Percentiles rank a stretch among this genome's conserved stretches.
Evolutionary conservation across 2,329 filamentous ascomycete species (phyloP).

Genomic region (Daldinia sp.): DNA sequence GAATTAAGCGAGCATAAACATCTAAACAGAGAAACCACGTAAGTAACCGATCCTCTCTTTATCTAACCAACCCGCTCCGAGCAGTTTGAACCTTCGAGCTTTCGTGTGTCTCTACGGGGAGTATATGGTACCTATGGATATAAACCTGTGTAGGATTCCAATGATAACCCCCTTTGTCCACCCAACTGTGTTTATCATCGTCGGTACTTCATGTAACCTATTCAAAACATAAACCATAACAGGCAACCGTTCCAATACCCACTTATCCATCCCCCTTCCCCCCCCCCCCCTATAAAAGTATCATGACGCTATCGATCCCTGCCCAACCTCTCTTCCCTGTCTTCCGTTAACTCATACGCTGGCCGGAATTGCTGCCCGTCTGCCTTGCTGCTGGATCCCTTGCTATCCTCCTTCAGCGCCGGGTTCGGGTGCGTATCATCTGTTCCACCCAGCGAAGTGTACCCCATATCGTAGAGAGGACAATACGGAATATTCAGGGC

Average conservation of each 20-base stretch:
- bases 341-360: constrained; percentile 79
- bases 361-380: constrained; percentile 67
- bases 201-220: background rate
- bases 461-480: constrained; percentile 85
- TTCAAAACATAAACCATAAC: background rate
- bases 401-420: constrained; percentile 62
- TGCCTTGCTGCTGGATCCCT: constrained; percentile 51
- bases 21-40: constrained; percentile 5
- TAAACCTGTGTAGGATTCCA: background rate
- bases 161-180: background rate
- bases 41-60: constrained; percentile 14
- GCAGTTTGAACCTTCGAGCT: background rate
- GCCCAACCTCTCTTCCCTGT: constrained; percentile 83
- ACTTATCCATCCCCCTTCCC: background rate
- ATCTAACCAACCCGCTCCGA: constrained; percentile 11
- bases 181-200: background rate
- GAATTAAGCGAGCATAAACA: constrained; percentile 5
- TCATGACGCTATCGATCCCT: constrained; percentile 64
- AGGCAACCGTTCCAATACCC: background rate
- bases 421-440: constrained; percentile 93
- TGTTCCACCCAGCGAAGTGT: constrained; percentile 91
- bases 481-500: constrained; percentile 87
- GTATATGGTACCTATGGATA: background rate
- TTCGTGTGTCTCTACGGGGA: background rate
- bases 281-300: background rate